A percentile compares a stretch with the other conserved stretches of the same genome.
Conservation (phyloP, 1,284 basidiomycete species). For the Ganoderma multipileum region DNA sequence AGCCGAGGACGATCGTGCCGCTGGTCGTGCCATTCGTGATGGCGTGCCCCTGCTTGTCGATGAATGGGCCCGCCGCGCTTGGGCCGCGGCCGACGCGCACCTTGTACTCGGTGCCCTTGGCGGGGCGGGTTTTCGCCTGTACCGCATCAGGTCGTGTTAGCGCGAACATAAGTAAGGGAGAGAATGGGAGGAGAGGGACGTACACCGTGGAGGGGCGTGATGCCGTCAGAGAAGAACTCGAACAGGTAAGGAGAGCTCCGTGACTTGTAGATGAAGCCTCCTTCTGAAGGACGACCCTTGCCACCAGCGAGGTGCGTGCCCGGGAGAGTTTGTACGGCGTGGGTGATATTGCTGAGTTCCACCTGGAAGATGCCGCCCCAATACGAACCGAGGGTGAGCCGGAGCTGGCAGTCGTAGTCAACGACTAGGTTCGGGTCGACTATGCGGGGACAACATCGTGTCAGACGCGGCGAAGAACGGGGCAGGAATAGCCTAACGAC, state of each 20-base stretch:
- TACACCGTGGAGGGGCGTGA: conserved; percentile 11
- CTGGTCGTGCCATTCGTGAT: conserved; percentile 29
- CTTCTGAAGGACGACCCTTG: conserved; percentile 9
- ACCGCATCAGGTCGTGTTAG: background rate
- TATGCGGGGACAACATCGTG: background rate
- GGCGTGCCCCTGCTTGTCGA: conserved; percentile 34
- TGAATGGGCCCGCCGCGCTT: conserved; percentile 39
- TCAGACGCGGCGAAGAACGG: too few relatives aligned
- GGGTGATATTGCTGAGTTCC: background rate
- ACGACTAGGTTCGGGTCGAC: background rate
- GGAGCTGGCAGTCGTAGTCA: background rate
- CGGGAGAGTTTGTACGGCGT: background rate
- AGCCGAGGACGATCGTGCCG: conserved; percentile 41
- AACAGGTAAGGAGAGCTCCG: conserved; percentile 2
- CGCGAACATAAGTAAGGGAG: background rate
- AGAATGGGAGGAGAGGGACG: background rate
- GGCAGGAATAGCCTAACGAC: too few relatives aligned
- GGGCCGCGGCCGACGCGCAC: conserved; percentile 38
- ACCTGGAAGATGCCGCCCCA: conserved; percentile 18
- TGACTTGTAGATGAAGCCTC: conserved; percentile 9
- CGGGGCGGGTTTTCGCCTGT: too few relatives aligned
- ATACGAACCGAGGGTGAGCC: conserved; percentile 21
- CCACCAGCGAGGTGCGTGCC: conserved; percentile 7
- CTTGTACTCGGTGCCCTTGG: too few relatives aligned
- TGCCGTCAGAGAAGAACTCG: conserved; percentile 17